Conservation (phyloP, 169 alveolate genomes). For the Plasmodium malariae region DNA sequence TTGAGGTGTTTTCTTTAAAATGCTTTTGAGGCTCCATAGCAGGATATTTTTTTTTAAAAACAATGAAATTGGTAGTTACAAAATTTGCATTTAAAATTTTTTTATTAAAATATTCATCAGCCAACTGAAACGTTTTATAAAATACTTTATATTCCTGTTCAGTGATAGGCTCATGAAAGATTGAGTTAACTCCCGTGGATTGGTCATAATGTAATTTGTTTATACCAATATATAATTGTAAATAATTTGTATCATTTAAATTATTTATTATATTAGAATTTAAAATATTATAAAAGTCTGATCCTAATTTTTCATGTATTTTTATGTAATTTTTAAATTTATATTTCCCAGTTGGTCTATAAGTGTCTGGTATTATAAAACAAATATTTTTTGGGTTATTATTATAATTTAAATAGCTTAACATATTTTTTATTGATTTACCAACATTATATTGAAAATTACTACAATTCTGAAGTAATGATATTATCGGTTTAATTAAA, state of each 20-base stretch:
- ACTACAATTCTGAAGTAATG: background rate
- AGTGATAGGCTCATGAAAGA: conserved; percentile 27
- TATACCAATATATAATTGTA: conserved; percentile 60
- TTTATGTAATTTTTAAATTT: conserved; percentile 45
- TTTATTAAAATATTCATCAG: conserved; percentile 73
- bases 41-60: conserved; percentile 51
- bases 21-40: conserved; percentile 75
- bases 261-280: conserved; percentile 48
- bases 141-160: conserved; percentile 45
- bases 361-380: conserved; percentile 59
- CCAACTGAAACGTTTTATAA: conserved; percentile 48
- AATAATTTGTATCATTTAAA: conserved; percentile 6
- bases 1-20: conserved; percentile 53
- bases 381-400: conserved; percentile 41
- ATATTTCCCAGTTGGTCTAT: conserved; percentile 69
- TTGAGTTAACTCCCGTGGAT: background rate
- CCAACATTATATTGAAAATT: too few relatives aligned
- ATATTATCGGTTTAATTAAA: conserved; percentile 48
- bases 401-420: conserved; percentile 47
- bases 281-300: conserved; percentile 66
- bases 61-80: conserved; percentile 58
- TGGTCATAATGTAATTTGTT: conserved; percentile 19
- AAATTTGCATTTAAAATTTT: conserved; percentile 30
- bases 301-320: conserved; percentile 54
- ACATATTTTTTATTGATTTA: conserved; percentile 38